Base-by-base conservation (phyloP, 805 yeast genomes). In the Isabelozyma rhagii region DNA sequence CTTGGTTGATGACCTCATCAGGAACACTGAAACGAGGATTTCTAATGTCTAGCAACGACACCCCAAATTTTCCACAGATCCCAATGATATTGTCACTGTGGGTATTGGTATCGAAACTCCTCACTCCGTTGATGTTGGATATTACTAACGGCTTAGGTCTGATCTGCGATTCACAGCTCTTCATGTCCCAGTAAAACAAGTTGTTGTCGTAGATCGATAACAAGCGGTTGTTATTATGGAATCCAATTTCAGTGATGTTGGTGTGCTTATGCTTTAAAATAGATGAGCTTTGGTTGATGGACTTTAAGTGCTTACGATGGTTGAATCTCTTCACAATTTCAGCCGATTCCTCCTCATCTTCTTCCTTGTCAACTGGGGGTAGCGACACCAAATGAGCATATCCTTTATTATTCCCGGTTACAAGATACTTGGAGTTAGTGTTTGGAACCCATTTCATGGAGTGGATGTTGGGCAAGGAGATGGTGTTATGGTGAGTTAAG, bases 401-500 rank as follows among this genome's bases (percentile, higher is more conserved):
- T 1, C 97, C 97, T 51, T 82, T 80, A 46, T 77, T 79, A 62
- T 90, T 94, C 9, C 96, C 97, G 0, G 96, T 78, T n/a, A 83
- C 60, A 43, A 86, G 61, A 38, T 72, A 67, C 28, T 73, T 70
- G 36, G 73, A 65, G 31, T 54, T 27, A 10, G 18, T 11, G 39
- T 68, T 63, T 3, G 77, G 77, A 11, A 80, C 68, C 85, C 87
- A 83, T 52, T 77, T 71, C 63, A 81, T 60, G 1, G 79, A 69
- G 49, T 79, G 72, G 27, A 83, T 79, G 54, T 78, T 75, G 2
- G 88, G 84, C 29, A 83, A 63, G 0, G 83, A 56, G 45, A 83
- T 81, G n/a, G 86, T 81, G 53, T 78, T 78, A 49, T 80, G 75
- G 61, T 83, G 87, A 25, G 83, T 78, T 44, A 83, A 64, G 41